Percentiles rank a stretch among this genome's conserved stretches.
These are phyloP conservation scores for Clavispora fructus DNA, from an alignment of 805 yeast species.

Conservation along the genomic window DNA sequence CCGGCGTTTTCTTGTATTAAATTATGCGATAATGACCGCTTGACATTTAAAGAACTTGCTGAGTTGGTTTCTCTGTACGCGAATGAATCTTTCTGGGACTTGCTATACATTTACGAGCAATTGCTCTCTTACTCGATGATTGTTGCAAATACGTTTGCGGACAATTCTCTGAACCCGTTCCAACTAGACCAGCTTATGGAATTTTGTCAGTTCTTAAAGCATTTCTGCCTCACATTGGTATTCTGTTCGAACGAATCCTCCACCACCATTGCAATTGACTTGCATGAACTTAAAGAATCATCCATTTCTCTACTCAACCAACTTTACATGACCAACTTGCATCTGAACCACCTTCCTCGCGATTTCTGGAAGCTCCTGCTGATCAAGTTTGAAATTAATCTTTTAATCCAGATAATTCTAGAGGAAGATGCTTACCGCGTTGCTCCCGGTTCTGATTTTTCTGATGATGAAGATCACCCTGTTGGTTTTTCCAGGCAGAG, in stretches of 20 bases:
- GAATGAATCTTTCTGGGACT: slow-evolving; percentile 25
- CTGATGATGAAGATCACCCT: slow-evolving; percentile 10
- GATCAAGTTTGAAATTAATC: slow-evolving; percentile 27
- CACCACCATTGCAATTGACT: not conserved
- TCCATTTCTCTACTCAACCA: slow-evolving; percentile 57
- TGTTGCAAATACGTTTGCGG: slow-evolving; percentile 61
- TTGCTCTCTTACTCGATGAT: slow-evolving; percentile 61
- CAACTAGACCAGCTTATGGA: slow-evolving; percentile 30
- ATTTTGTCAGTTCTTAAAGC: slow-evolving; percentile 46
- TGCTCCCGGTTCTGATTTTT: slow-evolving; percentile 10
- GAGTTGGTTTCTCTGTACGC: not conserved
- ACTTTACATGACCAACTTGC: slow-evolving; percentile 59
- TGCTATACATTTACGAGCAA: slow-evolving; percentile 50
- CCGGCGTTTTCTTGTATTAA: slow-evolving; percentile 13
- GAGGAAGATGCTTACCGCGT: slow-evolving; percentile 38
- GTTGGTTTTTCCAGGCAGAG: not conserved
- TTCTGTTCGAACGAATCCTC: slow-evolving; percentile 24
- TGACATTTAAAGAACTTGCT: not conserved
- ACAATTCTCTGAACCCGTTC: slow-evolving; percentile 41
- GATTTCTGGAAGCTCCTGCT: slow-evolving; percentile 48
- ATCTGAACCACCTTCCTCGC: slow-evolving; percentile 46
- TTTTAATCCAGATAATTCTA: slow-evolving; percentile 32
- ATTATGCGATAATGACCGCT: slow-evolving; percentile 3
- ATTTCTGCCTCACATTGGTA: slow-evolving; percentile 45
- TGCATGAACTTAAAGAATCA: slow-evolving; percentile 20